Evolutionary conservation across 192 early-diverging fungal genomes (phyloP), one percentile per base, ranked within the genome.

Genomic region (Coemansia sp.): DNA sequence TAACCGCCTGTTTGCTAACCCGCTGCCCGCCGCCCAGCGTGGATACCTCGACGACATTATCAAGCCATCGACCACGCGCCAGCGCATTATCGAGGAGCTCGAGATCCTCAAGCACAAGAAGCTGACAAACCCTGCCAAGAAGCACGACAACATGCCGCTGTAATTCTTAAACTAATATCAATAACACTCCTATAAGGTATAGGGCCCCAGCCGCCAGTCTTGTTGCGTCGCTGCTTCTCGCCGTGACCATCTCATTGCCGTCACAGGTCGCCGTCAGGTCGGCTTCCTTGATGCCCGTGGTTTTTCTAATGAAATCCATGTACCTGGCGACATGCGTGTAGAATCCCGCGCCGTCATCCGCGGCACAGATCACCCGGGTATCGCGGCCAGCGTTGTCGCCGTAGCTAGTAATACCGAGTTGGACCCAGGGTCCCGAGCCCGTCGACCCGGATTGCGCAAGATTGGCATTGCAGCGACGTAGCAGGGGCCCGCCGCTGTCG

Each of bases 81-180:
- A 63, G 42, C 83, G 90, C 17, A 88, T 98, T 73, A 96, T 98
- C 78, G 89, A 95, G 66, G 95, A 96, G 69, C 85, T 98, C 64
- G 84, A 86, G 35, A 85, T 94, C 74, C 78, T 98, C 63, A 87
- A 88, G 67, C 62, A 68, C 66, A 98, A 98, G 84, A 84, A 90
- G 66, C 77, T 84, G 46, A 68, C 67, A 65, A 93, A 92, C 73
- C 95, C 94, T 35, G 70, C 79, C 72, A 97, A 97, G 85, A 98
- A 98, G 85, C 96, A 98, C 77, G 94, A 93, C 51, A 97, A 95
- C 73, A 90, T 95, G 64, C 96, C 96, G 19, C 74, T 98, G 66
- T 96, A 88, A 87, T 27, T 33, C 41, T 37, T 56, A 53, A 33
- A 33, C 34, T 9, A 53, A 13, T 3, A 33, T 3, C 31, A 53